Conservation (phyloP, 345 rosid genomes). For the Brassica rapa region DNA sequence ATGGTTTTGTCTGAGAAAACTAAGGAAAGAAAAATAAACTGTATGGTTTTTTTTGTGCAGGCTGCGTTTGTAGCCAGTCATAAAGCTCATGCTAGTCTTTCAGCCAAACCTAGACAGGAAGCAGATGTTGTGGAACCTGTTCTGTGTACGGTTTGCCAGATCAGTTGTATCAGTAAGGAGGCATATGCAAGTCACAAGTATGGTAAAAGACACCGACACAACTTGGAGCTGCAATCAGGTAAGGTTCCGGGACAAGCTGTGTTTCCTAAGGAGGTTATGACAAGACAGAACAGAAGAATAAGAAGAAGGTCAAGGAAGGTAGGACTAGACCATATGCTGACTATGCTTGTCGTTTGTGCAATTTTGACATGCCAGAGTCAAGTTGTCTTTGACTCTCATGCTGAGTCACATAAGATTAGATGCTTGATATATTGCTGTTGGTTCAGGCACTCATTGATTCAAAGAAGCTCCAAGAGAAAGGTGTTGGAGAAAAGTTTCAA, state of each 20-base stretch:
- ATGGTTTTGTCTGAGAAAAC: background rate
- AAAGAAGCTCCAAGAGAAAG: slow-evolving; percentile 53
- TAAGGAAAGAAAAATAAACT: background rate
- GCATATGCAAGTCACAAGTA: background rate
- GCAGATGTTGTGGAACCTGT: slow-evolving; percentile 44
- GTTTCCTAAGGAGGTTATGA: slow-evolving; percentile 24
- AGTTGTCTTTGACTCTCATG: slow-evolving; percentile 15
- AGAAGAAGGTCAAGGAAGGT: slow-evolving; percentile 2
- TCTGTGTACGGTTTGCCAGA: slow-evolving; percentile 48
- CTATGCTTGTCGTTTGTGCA: slow-evolving; percentile 8
- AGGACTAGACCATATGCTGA: background rate
- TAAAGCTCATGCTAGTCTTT: slow-evolving; percentile 34
- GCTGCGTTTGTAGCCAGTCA: slow-evolving; percentile 37
- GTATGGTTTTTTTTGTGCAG: slow-evolving; percentile 15
- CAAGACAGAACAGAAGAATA: slow-evolving; percentile 12
- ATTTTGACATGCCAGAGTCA: slow-evolving; percentile 6
- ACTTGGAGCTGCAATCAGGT: slow-evolving; percentile 28
- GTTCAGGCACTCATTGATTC: slow-evolving; percentile 54
- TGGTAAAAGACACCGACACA: slow-evolving; percentile 37
- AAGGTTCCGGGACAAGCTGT: slow-evolving; percentile 17
- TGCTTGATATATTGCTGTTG: slow-evolving; percentile 46
- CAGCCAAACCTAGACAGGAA: slow-evolving; percentile 37
- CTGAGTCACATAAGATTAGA: background rate
- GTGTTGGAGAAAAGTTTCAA: slow-evolving; percentile 44
- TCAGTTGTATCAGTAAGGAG: slow-evolving; percentile 34